Evolutionary conservation across 2,329 filamentous ascomycete species (phyloP).

Genomic region (Calonectria naviculata): DNA sequence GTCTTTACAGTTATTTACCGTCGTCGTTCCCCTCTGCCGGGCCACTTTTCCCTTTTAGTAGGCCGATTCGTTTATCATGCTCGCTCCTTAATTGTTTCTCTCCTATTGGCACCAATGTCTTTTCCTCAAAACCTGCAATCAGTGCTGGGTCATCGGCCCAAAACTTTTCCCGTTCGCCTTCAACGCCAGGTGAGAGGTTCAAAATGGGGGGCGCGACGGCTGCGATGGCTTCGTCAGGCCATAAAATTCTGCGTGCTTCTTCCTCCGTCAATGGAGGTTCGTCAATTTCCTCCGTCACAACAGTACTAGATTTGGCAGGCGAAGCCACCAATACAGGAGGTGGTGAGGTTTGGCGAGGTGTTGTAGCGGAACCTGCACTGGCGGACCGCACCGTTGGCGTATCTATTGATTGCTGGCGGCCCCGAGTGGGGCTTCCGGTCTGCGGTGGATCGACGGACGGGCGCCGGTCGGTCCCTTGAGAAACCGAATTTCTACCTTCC

Average conservation of each 20-base stretch:
- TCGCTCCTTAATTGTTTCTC: slow-evolving; percentile 50
- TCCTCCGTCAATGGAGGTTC: slow-evolving; percentile 52
- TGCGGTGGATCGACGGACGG: slow-evolving; percentile 27
- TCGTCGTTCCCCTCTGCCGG: slow-evolving; percentile 5
- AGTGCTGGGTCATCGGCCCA: slow-evolving; percentile 48
- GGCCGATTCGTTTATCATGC: slow-evolving; percentile 41
- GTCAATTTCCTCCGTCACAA: slow-evolving; percentile 32
- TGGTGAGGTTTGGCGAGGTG: slow-evolving; percentile 29
- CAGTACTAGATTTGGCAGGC: slow-evolving; percentile 16
- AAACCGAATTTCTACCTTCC: slow-evolving; percentile 26
- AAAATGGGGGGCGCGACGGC: slow-evolving; percentile 22
- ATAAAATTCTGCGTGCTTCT: slow-evolving; percentile 52
- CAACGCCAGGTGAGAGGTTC: slow-evolving; percentile 25
- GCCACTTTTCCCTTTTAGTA: slow-evolving; percentile 35
- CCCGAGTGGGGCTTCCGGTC: slow-evolving; percentile 30
- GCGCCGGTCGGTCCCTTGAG: slow-evolving; percentile 17
- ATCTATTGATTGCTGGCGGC: slow-evolving; percentile 28
- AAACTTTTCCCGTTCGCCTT: slow-evolving; percentile 54
- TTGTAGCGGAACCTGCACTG: slow-evolving; percentile 29
- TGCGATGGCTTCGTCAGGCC: slow-evolving; percentile 46
- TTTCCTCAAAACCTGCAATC: slow-evolving; percentile 48
- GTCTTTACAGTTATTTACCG: slow-evolving; percentile 31
- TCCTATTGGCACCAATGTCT: slow-evolving; percentile 48
- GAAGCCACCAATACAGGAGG: slow-evolving; percentile 8
- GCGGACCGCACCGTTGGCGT: slow-evolving; percentile 35